These are phyloP conservation scores for Malbranchea cinnamomea DNA, from an alignment of 2,329 filamentous ascomycete genomes.

Conservation along the genomic window DNA sequence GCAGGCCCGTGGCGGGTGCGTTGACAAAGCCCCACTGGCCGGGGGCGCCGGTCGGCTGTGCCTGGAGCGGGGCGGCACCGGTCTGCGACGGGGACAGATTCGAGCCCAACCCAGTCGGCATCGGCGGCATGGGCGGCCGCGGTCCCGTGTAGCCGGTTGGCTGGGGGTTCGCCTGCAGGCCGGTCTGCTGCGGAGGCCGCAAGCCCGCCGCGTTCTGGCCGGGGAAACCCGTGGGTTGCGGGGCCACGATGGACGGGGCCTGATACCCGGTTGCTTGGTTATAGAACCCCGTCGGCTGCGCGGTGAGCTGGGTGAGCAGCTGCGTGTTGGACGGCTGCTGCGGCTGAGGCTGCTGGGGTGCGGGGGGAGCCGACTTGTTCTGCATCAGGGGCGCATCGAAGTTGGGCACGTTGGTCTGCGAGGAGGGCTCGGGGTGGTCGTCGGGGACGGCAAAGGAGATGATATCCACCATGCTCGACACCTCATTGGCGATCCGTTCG, in stretches of 20 bases:
- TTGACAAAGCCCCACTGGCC: constrained; percentile 99
- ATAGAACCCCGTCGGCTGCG: constrained; percentile 36
- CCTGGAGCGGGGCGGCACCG: constrained; percentile 58
- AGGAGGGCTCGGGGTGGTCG: constrained; percentile 39
- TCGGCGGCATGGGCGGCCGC: constrained; percentile 61
- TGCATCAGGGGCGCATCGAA: constrained; percentile 45
- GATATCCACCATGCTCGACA: constrained; percentile 98
- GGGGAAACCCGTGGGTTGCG: constrained; percentile 30
- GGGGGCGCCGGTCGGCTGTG: constrained; percentile 84
- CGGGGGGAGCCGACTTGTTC: constrained; percentile 35
- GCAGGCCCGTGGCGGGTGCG: constrained; percentile 71
- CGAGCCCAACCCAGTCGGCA: constrained; percentile 62
- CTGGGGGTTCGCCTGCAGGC: constrained; percentile 56
- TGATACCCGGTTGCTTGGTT: constrained; percentile 56
- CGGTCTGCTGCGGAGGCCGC: constrained; percentile 55
- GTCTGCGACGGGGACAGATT: constrained; percentile 46
- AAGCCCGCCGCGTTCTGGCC: constrained; percentile 37
- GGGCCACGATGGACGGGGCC: constrained; percentile 30
- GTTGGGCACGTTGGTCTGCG: constrained; percentile 54
- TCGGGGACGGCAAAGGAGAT: constrained; percentile 90
- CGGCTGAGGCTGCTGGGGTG: constrained; percentile 50
- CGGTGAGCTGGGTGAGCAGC: constrained; percentile 41
- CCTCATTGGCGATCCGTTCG: constrained; percentile 83
- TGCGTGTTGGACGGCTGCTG: constrained; percentile 56
- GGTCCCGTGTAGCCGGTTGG: constrained; percentile 69